Percentiles rank a stretch among this genome's conserved stretches.
Evolutionary conservation across 2,329 filamentous ascomycete species (phyloP).

Genomic region (Helotiales sp.): DNA sequence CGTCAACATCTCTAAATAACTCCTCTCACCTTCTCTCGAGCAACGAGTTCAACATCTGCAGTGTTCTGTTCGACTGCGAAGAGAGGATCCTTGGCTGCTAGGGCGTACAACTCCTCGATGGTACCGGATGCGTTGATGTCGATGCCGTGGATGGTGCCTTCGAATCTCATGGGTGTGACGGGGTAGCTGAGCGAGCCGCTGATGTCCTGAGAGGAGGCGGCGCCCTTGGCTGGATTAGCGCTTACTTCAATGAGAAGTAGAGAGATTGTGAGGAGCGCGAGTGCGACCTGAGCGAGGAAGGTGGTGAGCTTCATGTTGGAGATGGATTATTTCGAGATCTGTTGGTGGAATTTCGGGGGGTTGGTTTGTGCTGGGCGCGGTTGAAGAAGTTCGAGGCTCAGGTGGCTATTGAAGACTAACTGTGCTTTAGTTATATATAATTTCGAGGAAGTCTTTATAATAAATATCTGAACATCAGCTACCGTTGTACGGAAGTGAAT

Average conservation of each 20-base stretch:
- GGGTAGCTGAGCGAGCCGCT: background rate
- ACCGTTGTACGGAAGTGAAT: background rate
- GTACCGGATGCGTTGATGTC: background rate
- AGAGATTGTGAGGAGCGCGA: background rate
- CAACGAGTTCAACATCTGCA: background rate
- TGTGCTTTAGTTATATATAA: no score
- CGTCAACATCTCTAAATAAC: no score
- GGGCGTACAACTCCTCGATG: background rate
- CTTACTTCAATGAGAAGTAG: background rate
- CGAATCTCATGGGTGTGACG: background rate
- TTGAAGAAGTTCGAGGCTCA: background rate
- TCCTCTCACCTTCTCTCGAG: background rate
- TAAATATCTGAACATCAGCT: no score
- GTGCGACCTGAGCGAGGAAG: background rate
- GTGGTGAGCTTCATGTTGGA: background rate
- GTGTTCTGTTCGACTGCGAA: background rate
- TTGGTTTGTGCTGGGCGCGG: background rate
- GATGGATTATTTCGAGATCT: no score
- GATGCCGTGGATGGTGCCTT: background rate
- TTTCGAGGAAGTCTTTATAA: no score
- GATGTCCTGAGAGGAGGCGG: background rate
- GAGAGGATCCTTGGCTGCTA: background rate
- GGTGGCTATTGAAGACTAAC: no score
- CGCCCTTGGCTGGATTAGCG: background rate
- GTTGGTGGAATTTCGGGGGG: background rate